Percentiles rank a stretch among this genome's conserved stretches.
Conservation (phyloP, 306 rosid genomes). For the Trifolium dubium region DNA sequence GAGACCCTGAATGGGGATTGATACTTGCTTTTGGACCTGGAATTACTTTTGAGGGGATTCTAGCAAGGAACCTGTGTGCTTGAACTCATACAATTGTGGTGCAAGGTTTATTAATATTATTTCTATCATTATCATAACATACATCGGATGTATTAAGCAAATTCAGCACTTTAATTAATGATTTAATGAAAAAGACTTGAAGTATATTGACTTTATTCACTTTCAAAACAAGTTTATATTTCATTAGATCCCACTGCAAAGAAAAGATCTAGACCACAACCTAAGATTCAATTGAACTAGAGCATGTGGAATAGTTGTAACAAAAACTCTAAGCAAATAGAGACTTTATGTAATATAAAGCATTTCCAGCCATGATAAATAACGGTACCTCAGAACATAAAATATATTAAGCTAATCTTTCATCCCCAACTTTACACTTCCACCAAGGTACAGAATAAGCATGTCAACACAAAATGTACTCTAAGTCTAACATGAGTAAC, state of each 20-base stretch:
- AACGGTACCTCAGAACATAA: slow-evolving; percentile 48
- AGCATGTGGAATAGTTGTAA: slow-evolving; percentile 10
- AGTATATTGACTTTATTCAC: slow-evolving; percentile 11
- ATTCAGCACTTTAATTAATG: neutral
- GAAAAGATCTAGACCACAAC: neutral
- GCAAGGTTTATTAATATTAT: neutral
- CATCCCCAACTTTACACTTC: slow-evolving; percentile 68
- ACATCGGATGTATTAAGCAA: slow-evolving; percentile 12
- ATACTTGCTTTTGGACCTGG: slow-evolving; percentile 97
- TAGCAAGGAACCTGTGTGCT: slow-evolving; percentile 70
- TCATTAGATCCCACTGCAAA: neutral
- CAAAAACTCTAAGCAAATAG: slow-evolving; percentile 35
- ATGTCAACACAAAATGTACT: slow-evolving; percentile 51
- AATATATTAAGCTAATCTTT: slow-evolving; percentile 54
- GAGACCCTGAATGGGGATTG: slow-evolving; percentile 72
- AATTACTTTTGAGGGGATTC: slow-evolving; percentile 82
- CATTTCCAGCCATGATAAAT: slow-evolving; percentile 35
- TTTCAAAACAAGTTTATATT: slow-evolving; percentile 13
- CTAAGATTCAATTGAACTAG: slow-evolving; percentile 1
- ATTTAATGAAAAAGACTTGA: neutral
- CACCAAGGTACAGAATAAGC: slow-evolving; percentile 47
- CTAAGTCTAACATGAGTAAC: slow-evolving; percentile 53
- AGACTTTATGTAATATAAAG: slow-evolving; percentile 27
- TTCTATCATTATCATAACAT: neutral
- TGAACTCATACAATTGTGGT: slow-evolving; percentile 23